Base-by-base conservation (phyloP, 306 rosid genomes). In the Hippophae rhamnoides region DNA sequence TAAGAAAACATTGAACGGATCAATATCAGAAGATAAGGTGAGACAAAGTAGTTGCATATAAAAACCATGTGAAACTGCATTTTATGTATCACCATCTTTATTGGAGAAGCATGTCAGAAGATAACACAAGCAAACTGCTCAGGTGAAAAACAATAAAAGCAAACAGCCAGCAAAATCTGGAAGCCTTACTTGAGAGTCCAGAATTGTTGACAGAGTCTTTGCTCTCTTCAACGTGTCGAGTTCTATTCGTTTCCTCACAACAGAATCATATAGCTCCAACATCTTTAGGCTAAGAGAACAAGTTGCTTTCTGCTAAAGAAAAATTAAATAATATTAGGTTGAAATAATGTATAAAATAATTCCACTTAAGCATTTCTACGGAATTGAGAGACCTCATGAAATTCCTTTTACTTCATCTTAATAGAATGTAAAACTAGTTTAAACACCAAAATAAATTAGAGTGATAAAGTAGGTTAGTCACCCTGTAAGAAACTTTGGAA, bases 131-230 rank as follows among this genome's bases (percentile, higher is more conserved):
- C 60, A 49, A 12, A 12, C 55, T 69, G 62, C 53, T 43, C 69
- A 65, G 68, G 53, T 40, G 13, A 61, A 58, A 58, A 67, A 18
- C 41, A 31, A 18, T 52, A 54, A 70, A 54, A 65, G 38, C 38
- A 31, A 46, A 23, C 43, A 70, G 13, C 43, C 58, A 56, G 56
- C 55, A 47, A 55, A 60, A 25, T 40, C 38, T 12, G 43, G 62
- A 13, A 52, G 75, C 65, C 84, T 71, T 83, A 83, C 97, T 68
- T 89, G 97, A 66, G 83, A 73, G 41, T 86, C 90, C 64, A 89
- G 87, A 74, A 86, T 78, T 58, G 78, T 58, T 26, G 80, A 77
- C 46, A 86, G 66, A 57, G 79, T 68, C 76, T 83, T 70, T 26
- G 73, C 68, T 74, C 97, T 86, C 69, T 63, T 76, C 78, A 86